Base-by-base conservation (phyloP, 2,329 filamentous ascomycete species). In the Phyllosticta paracitricarpa region DNA sequence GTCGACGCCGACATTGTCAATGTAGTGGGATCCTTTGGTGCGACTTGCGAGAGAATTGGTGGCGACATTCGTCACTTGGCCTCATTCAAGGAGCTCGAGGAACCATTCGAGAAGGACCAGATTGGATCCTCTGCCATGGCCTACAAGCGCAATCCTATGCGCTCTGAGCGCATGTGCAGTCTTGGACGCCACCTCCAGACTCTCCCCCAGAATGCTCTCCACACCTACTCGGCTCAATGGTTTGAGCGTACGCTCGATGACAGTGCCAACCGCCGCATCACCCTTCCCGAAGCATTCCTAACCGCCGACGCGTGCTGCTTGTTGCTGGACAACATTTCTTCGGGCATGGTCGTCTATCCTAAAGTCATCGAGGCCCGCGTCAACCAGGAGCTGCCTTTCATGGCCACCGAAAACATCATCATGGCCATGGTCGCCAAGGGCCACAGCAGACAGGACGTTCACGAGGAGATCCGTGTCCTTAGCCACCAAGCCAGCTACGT, bases 391-490 rank as follows among this genome's bases (percentile, higher is more conserved):
- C 82, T 97, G 14, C 92, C 92, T 0, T 96, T 96, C 76, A 95
- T 93, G 88, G 82, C 85, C 7, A 91, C 86, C 7, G 81, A 82
- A 68, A 78, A 68, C 63, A 72, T 75, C 65, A 75, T 75, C 68
- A 40, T 95, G 89, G 85, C 84, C 66, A 80, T 93, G 61, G 84
- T 87, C 28, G 83, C 84, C 61, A 82, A 86, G 69, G 89, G 89
- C 33, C 82, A 79, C 28, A 89, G 84, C 9, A 79, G 91, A 57
- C 90, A 95, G 72, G 89, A 92, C 61, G 88, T 89, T 1, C 91
- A 96, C 75, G 91, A 96, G 77, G 78, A 93, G 74, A 92, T 96
- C 68, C 87, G 74, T 59, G 88, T 96, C 1, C 81, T 96, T 54
- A 89, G 83, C 2, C 88, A 91, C 76, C 79, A 95, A 75, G 89